Base-by-base conservation (phyloP, 2,329 filamentous ascomycete genomes). In the Apiospora aurea region DNA sequence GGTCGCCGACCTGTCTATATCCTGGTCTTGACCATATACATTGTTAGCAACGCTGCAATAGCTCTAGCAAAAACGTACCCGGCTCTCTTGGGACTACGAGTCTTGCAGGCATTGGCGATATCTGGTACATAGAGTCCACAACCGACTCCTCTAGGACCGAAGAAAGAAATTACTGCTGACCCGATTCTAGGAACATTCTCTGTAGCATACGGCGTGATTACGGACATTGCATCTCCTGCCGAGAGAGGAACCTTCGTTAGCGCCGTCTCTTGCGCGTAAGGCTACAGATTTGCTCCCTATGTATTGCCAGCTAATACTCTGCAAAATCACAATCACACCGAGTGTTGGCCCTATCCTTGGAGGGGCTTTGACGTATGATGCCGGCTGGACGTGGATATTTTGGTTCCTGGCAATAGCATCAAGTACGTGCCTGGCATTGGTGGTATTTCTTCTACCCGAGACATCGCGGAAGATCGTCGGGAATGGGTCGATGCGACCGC, bases 371-470 rank as follows among this genome's bases (percentile, higher is more conserved):
- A 74, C 78, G 0, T 74, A 82, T 71, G 76, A 73, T 0, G 77
- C 76, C 21, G 80, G 80, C 7, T 83, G 81, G 81, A 72, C 78
- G 2, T 83, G 81, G 81, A 77, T 81, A 2, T 83, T 83, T 61
- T 82, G 81, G 81, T 77, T 82, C 2, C 78, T 83, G 43, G 74
- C 79, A 1, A 83, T 83, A 57, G 73, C 79, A 8, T 75, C 77
- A 6, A 78, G 72, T 21, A 38, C 70, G 8, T 74, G 74, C 43
- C 71, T 78, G 3, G 38, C 75, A 3, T 69, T 72, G 11, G 72
- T 78, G 18, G 67, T 73, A 0, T n/a, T 76, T 0, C 73, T 75
- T 57, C 73, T 78, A 16, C 80, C 78, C 0, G 80, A 82, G 70
- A 82, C 80, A 0, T 75, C 73, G 21, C 77, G 80, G 8, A 74